These are phyloP conservation scores for Micractinium conductrix DNA, from an alignment of 139 green algal genomes.

Conservation along the genomic window DNA sequence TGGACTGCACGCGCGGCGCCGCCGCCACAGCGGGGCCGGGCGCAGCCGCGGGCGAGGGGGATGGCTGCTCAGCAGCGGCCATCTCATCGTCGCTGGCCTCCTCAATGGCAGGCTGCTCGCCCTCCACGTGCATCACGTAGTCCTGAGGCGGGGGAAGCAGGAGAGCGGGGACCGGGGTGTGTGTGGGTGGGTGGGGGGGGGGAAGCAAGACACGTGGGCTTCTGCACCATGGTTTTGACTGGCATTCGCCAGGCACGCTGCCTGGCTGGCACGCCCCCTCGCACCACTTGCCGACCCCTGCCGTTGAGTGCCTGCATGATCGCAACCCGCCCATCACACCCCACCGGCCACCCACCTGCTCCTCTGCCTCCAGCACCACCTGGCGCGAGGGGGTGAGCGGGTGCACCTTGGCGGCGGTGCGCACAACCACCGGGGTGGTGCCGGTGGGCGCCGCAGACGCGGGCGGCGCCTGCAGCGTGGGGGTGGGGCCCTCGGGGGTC, in stretches of 20 bases:
- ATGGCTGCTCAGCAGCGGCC: background rate
- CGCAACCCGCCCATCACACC: background rate
- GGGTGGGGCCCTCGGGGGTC: background rate
- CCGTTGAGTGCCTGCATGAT: background rate
- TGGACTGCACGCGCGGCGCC: background rate
- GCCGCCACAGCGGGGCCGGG: too few species aligned
- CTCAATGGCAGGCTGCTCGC: background rate
- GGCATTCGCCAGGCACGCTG: too few species aligned
- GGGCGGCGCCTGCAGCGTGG: background rate
- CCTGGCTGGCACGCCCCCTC: background rate
- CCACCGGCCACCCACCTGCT: background rate
- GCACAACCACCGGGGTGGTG: background rate
- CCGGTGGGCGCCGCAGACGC: background rate
- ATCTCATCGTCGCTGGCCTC: background rate
- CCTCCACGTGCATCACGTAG: slow-evolving; percentile 13
- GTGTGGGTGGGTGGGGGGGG: background rate
- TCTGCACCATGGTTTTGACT: too few species aligned
- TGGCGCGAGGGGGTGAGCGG: slow-evolving; percentile 21
- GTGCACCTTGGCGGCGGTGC: background rate
- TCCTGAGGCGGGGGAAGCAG: background rate
- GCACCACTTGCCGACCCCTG: background rate
- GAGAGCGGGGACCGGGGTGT: too few species aligned
- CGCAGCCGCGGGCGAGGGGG: background rate
- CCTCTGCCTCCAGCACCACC: slow-evolving; percentile 34
- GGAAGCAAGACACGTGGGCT: background rate